Evolutionary conservation across 345 rosid species (phyloP).

Genomic region (Lepidium didymum): DNA sequence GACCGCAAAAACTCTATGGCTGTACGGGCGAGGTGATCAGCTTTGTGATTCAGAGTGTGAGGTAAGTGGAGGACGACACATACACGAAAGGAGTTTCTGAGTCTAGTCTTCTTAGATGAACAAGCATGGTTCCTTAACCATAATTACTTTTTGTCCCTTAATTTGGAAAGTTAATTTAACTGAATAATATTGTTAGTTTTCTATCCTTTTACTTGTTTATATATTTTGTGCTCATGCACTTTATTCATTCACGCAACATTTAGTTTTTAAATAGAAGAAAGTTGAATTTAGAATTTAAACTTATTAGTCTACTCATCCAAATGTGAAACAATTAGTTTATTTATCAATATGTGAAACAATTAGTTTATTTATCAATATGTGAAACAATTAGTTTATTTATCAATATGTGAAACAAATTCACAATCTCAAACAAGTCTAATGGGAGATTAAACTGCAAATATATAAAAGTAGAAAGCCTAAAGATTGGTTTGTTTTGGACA

Average conservation of each 20-base stretch:
- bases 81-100: too few relatives aligned
- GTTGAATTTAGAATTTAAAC: neutral
- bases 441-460: too few relatives aligned
- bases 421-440: neutral
- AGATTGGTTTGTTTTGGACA: too few relatives aligned
- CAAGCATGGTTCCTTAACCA: neutral
- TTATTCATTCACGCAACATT: neutral
- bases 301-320: neutral
- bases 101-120: neutral
- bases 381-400: neutral
- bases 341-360: too few relatives aligned
- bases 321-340: neutral
- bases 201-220: neutral
- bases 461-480: too few relatives aligned
- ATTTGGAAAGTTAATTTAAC: neutral
- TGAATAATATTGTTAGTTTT: neutral
- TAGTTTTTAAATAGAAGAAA: neutral
- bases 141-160: neutral
- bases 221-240: neutral
- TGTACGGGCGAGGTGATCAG: too few relatives aligned
- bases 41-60: too few relatives aligned
- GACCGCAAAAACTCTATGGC: too few relatives aligned
- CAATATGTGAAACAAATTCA: too few relatives aligned
- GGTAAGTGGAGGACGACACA: too few relatives aligned
- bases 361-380: neutral